These are phyloP conservation scores for Tulasnella sp. DNA, from an alignment of 768 basidiomycete genomes.

Conservation along the genomic window DNA sequence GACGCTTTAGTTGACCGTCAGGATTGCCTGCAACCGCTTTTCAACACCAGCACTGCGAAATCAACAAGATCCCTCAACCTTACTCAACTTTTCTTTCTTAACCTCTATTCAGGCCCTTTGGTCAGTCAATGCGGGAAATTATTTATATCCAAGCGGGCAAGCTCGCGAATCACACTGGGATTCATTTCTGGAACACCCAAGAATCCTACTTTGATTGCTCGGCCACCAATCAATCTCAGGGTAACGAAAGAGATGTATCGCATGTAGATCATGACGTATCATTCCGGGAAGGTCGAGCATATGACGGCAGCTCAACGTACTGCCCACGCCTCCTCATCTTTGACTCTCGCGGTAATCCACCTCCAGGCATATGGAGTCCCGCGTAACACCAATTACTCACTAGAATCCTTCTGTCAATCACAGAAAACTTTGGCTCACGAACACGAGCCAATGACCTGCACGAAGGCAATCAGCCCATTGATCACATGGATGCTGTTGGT, in stretches of 20 bases:
- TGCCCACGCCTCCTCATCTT: constrained; percentile 16
- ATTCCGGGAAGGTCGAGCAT: constrained; percentile 14
- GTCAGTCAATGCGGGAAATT: constrained; percentile 17
- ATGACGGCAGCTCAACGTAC: constrained; percentile 11
- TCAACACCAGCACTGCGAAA: too few species aligned
- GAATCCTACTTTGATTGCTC: constrained; percentile 13
- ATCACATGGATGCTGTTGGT: background rate
- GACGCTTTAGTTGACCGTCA: background rate
- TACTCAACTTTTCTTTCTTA: too few species aligned
- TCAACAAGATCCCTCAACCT: too few species aligned
- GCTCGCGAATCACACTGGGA: constrained; percentile 17
- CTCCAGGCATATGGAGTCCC: too few species aligned
- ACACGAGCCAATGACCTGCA: constrained; percentile 14
- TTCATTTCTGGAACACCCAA: constrained; percentile 18
- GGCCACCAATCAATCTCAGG: background rate
- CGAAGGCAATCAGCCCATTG: background rate
- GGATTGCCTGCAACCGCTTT: too few species aligned
- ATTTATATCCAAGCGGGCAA: constrained; percentile 18
- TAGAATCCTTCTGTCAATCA: background rate
- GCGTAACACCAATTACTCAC: background rate
- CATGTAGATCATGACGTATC: constrained; percentile 14
- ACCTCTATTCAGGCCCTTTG: background rate
- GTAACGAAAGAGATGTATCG: background rate
- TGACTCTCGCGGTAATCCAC: constrained; percentile 4
- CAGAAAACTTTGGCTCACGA: constrained; percentile 17